Evolutionary conservation across 2,329 filamentous ascomycete species (phyloP).

Genomic region (Arthrobotrys musiformis): DNA sequence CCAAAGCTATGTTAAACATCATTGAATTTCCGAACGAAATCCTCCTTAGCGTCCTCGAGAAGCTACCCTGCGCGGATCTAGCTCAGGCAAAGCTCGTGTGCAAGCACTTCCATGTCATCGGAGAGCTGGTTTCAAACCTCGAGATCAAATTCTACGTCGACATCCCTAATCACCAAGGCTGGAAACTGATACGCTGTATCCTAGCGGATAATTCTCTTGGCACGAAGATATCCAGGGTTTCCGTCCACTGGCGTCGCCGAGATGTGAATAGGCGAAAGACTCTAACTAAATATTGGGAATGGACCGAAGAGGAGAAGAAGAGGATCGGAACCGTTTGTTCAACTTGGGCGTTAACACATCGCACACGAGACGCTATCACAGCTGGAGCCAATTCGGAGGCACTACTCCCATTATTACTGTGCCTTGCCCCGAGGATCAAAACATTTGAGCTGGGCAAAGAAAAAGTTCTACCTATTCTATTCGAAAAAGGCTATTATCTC

Average conservation of each 20-base stretch:
- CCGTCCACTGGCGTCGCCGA: constrained; percentile 7
- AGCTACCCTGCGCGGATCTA: background rate
- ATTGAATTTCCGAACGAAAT: too few species aligned
- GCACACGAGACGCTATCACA: background rate
- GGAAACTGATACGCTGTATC: background rate
- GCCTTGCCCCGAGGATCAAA: background rate
- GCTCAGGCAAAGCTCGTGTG: background rate
- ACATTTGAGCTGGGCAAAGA: background rate
- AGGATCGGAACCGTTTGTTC: background rate
- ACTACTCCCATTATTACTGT: background rate
- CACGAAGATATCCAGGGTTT: background rate
- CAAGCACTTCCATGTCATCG: background rate
- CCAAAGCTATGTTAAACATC: too few species aligned
- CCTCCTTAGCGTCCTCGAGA: background rate
- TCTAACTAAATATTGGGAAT: background rate
- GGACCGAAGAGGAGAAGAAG: background rate
- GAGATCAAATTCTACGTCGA: constrained; percentile 9
- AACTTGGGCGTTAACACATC: background rate
- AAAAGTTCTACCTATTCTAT: background rate
- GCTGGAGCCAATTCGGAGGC: constrained; percentile 11
- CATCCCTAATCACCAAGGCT: background rate
- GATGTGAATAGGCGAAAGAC: background rate
- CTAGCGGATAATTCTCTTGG: background rate
- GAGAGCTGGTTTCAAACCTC: background rate
- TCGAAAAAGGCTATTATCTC: background rate